A percentile compares a stretch with the other conserved stretches of the same genome.
Conservation (phyloP, 1,284 basidiomycete species). For the Heterobasidion annosum region DNA sequence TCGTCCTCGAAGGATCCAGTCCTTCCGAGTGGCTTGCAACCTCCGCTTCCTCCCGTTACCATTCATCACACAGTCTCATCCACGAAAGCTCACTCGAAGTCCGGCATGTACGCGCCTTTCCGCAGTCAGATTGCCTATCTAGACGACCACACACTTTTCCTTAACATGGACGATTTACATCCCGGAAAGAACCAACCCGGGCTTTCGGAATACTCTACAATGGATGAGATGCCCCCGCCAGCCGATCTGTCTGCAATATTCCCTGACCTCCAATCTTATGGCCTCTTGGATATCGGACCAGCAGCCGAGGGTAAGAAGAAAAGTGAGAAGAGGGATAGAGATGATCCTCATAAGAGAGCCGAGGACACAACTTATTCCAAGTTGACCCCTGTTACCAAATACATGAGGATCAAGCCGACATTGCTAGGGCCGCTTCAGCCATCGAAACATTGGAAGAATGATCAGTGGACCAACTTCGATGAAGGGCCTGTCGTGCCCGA, state of each 20-base stretch:
- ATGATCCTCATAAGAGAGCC: slow-evolving; percentile 59
- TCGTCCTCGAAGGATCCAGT: background rate
- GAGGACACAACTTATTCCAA: slow-evolving; percentile 65
- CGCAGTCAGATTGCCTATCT: slow-evolving; percentile 54
- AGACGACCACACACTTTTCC: slow-evolving; percentile 47
- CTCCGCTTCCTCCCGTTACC: slow-evolving; percentile 7
- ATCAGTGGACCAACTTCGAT: slow-evolving; percentile 38
- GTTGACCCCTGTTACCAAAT: slow-evolving; percentile 52
- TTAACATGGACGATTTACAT: slow-evolving; percentile 23
- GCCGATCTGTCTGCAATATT: slow-evolving; percentile 51
- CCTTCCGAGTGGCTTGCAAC: background rate
- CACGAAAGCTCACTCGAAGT: slow-evolving; percentile 30
- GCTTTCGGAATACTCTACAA: slow-evolving; percentile 23
- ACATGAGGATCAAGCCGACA: slow-evolving; percentile 63
- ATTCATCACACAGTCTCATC: slow-evolving; percentile 14
- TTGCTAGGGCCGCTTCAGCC: slow-evolving; percentile 63
- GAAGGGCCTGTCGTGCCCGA: slow-evolving; percentile 44
- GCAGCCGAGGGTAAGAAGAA: slow-evolving; percentile 38
- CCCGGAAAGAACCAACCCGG: slow-evolving; percentile 16
- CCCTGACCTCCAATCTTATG: slow-evolving; percentile 50
- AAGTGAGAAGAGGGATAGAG: slow-evolving; percentile 35
- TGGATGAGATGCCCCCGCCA: slow-evolving; percentile 25
- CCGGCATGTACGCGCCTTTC: slow-evolving; percentile 39
- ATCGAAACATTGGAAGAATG: slow-evolving; percentile 51
- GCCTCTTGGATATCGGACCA: slow-evolving; percentile 38